Base-by-base conservation (phyloP, 768 basidiomycete species). In the Mycena rebaudengoi region DNA sequence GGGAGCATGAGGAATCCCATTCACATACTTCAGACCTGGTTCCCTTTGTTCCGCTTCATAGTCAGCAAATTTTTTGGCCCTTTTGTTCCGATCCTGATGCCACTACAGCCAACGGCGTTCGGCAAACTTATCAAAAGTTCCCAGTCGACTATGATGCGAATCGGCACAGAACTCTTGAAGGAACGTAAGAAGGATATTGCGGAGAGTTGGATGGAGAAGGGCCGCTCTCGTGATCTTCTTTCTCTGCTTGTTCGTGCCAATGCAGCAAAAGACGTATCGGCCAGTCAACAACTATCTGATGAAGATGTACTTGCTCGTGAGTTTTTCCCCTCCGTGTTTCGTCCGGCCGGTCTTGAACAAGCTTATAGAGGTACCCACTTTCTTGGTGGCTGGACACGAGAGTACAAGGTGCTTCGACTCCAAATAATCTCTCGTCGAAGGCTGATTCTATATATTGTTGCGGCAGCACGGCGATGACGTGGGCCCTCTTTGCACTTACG, bases 241-340 rank as follows among this genome's bases (percentile, higher is more conserved):
- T 87, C 86, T 1, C 67, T 90, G 20, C 77, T 91, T 5, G 76
- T 91, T 49, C 80, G 81, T 56, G 89, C 90, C 4, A 91, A 91
- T 70, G 82, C 88, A 76, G 85, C 86, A 0, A 83, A 81, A 0
- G 87, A 91, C 70, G 66, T 88, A 7, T 82, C 85, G 0, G 83
- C 84, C 8, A 77, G 66, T 43, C 87, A 89, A 70, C 76, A 77
- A 40, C 75, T 92, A 75, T 81, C 82, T 0, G 90, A 92, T 58
- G 80, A 81, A 30, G 90, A 91, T 62, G 86, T 91, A 16, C 64
- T 89, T n/a, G n/a, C n/a, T n/a, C n/a, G n/a, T n/a, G n/a, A n/a
- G n/a, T n/a, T n/a, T n/a, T n/a, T n/a, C n/a, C n/a, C n/a, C n/a
- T n/a, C n/a, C n/a, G n/a, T n/a, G n/a, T n/a, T n/a, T n/a, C n/a